Evolutionary conservation across 495 filamentous ascomycete genomes (phyloP).

Genomic region (Penicillium canescens): DNA sequence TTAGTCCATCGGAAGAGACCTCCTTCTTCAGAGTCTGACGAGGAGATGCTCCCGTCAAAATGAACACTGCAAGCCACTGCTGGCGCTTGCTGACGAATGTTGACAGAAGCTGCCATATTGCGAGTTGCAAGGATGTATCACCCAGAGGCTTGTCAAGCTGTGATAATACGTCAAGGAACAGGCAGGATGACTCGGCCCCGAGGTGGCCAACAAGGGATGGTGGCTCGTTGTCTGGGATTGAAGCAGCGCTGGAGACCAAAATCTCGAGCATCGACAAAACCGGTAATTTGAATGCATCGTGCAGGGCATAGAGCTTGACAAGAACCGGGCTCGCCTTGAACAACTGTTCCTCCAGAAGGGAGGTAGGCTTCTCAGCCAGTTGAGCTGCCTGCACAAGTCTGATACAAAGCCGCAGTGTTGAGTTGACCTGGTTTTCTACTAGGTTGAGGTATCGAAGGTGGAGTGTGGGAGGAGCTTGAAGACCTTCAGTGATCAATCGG

Average conservation of each 20-base stretch:
- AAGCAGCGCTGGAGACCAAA: constrained; percentile 68
- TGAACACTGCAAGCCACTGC: constrained; percentile 90
- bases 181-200: constrained; percentile 74
- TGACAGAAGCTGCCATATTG: constrained; percentile 83
- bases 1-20: constrained; percentile 34
- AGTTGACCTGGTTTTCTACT: constrained; percentile 62
- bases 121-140: constrained; percentile 57
- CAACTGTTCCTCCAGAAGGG: constrained; percentile 71
- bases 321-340: constrained; percentile 76
- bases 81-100: constrained; percentile 88
- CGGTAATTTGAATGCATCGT: constrained; percentile 62
- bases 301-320: constrained; percentile 74
- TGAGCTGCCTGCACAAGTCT: constrained; percentile 69
- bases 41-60: constrained; percentile 85
- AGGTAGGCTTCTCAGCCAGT: constrained; percentile 58
- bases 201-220: constrained; percentile 89
- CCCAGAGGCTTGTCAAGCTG: constrained; percentile 75
- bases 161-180: constrained; percentile 77
- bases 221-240: constrained; percentile 63
- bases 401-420: constrained; percentile 64
- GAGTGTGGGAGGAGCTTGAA: constrained; percentile 62
- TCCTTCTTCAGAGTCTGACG: constrained; percentile 64
- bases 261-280: constrained; percentile 70
- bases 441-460: constrained; percentile 56
- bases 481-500: constrained; percentile 64